phyloP scores from a whole-genome alignment of 129 eudicot species.

The Gnaphalium uliginosum region DNA sequence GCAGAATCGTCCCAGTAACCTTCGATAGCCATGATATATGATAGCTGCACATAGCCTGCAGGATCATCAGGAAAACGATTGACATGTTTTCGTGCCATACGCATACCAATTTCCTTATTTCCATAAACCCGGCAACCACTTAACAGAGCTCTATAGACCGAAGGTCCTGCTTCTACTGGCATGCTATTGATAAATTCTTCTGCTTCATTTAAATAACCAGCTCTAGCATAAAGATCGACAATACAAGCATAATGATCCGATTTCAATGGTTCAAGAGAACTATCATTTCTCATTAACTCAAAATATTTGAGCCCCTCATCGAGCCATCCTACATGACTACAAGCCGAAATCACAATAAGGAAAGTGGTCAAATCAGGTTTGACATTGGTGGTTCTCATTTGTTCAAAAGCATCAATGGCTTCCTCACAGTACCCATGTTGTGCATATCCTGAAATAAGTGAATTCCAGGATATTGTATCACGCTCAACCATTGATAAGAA shows the following conservation, averaged over 20 bases:
- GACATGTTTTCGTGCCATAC: constrained; percentile 43
- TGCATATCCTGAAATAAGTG: constrained; percentile 59
- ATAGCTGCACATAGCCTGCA: constrained; percentile 54
- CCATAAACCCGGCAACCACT: constrained; percentile 60
- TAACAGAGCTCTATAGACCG: constrained; percentile 54
- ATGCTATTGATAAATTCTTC: constrained; percentile 51
- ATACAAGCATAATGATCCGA: constrained; percentile 66
- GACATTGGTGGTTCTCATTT: constrained; percentile 43
- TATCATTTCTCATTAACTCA: constrained; percentile 47
- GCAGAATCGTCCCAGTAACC: constrained; percentile 67
- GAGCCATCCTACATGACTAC: constrained; percentile 70
- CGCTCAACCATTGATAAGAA: constrained; percentile 45
- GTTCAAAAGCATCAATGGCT: constrained; percentile 51
- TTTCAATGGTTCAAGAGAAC: constrained; percentile 38
- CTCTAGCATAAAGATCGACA: constrained; percentile 65
- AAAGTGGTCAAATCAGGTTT: constrained; percentile 56
- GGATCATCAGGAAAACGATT: constrained; percentile 59
- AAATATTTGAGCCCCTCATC: constrained; percentile 57
- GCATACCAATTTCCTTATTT: constrained; percentile 53
- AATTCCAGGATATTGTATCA: constrained; percentile 63
- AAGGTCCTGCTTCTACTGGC: constrained; percentile 53
- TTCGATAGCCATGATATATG: constrained; percentile 47
- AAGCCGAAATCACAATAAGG: constrained; percentile 59
- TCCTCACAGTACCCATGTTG: constrained; percentile 57
- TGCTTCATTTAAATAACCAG: constrained; percentile 61